Conservation (phyloP, 768 basidiomycete species). For the Pulveroboletus sp. region DNA sequence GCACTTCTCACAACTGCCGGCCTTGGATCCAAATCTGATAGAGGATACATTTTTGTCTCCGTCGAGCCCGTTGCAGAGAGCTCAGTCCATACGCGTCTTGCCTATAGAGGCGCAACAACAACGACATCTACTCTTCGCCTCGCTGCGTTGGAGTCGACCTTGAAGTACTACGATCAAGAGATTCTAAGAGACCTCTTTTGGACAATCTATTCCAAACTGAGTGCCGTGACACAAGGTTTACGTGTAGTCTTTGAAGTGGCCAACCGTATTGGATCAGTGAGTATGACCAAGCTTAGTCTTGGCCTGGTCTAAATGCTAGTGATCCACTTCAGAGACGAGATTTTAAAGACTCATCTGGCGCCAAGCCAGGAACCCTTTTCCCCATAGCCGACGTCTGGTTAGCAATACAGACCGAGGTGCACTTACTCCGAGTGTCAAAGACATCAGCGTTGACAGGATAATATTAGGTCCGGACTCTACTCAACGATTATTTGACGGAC, state of each 20-base stretch:
- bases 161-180: conserved; percentile 75
- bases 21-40: conserved; percentile 42
- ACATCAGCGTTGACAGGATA: conserved; percentile 2
- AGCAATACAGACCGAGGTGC: conserved; percentile 84
- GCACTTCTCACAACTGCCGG: conserved; percentile 32
- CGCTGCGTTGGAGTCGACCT: conserved; percentile 66
- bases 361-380: conserved; percentile 72
- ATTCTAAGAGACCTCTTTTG: conserved; percentile 90
- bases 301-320: neutral
- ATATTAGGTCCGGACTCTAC: conserved; percentile 70
- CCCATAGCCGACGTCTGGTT: conserved; percentile 85
- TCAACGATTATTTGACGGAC: conserved; percentile 89
- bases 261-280: conserved; percentile 84
- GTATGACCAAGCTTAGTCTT: conserved; percentile 28
- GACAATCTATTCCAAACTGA: conserved; percentile 93
- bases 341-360: conserved; percentile 81
- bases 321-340: conserved; percentile 63
- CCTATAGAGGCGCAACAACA: conserved; percentile 25
- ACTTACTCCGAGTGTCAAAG: neutral
- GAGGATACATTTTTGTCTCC: conserved; percentile 47
- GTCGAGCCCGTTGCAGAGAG: conserved; percentile 14
- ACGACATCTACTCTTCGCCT: conserved; percentile 58
- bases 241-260: conserved; percentile 88
- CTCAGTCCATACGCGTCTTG: conserved; percentile 25
- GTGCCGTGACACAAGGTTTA: conserved; percentile 89